Percentiles rank a stretch among this genome's conserved stretches.
phyloP scores from a whole-genome alignment of 805 yeast species.

The Isabelozyma gotoi region DNA sequence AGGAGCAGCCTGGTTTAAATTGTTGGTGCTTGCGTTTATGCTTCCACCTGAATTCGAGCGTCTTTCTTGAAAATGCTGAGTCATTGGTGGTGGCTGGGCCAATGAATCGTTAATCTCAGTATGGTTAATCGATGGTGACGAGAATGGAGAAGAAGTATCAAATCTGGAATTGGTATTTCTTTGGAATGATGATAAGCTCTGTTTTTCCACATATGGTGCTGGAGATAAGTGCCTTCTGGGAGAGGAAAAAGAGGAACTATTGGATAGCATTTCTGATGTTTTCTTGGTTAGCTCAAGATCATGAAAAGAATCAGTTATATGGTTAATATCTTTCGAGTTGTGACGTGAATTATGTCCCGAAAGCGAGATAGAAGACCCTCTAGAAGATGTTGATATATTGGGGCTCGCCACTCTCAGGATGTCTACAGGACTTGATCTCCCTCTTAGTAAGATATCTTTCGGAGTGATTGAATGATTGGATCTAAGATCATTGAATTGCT shows the following conservation, averaged over 20 bases:
- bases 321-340: constrained; percentile 15
- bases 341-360: constrained; percentile 10
- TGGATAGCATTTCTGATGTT: constrained; percentile 15
- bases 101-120: constrained; percentile 8
- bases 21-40: constrained; percentile 1
- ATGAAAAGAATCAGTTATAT: constrained; percentile 21
- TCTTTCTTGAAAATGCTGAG: constrained; percentile 9
- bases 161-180: constrained; percentile 37
- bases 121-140: constrained; percentile 53
- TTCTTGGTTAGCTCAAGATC: constrained; percentile 26
- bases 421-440: constrained; percentile 12
- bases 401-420: neutral
- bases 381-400: constrained; percentile 4
- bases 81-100: constrained; percentile 1
- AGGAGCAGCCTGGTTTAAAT: neutral
- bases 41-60: constrained; percentile 20
- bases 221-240: constrained; percentile 63
- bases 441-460: constrained; percentile 37
- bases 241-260: constrained; percentile 38
- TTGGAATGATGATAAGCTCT: constrained; percentile 63
- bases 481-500: constrained; percentile 10
- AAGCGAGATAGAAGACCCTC: constrained; percentile 2
- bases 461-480: constrained; percentile 44
- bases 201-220: constrained; percentile 41
- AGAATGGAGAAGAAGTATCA: constrained; percentile 42